Evolutionary conservation across 1,284 basidiomycete species (phyloP).

Genomic region (Fomitiporia mediterranea): DNA sequence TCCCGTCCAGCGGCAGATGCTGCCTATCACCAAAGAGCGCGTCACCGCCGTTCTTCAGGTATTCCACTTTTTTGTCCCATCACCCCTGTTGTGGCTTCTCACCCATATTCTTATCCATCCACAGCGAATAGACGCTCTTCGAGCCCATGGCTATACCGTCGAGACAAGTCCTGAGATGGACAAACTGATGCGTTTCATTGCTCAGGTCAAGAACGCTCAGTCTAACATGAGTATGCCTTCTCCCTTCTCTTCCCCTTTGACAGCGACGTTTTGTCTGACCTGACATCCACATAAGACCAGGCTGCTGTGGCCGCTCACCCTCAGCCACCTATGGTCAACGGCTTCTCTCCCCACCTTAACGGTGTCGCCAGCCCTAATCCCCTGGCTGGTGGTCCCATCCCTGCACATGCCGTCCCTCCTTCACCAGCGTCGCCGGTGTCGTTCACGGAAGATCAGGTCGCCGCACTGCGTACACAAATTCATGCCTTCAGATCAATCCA

Average conservation of each 20-base stretch:
- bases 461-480: constrained; percentile 83
- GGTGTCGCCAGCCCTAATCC: constrained; percentile 25
- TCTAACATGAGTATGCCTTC: constrained; percentile 16
- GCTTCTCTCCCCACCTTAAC: constrained; percentile 22
- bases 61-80: neutral
- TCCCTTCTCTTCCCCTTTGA: neutral
- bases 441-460: constrained; percentile 82
- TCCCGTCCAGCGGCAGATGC: constrained; percentile 4
- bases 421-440: constrained; percentile 60
- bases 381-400: constrained; percentile 29
- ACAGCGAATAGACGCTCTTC: constrained; percentile 33
- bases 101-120: too few relatives aligned
- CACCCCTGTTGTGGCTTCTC: neutral
- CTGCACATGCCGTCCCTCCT: constrained; percentile 30
- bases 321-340: constrained; percentile 22
- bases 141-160: constrained; percentile 30
- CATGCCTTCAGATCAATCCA: constrained; percentile 84
- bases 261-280: neutral
- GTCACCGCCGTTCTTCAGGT: constrained; percentile 9
- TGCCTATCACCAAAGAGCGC: constrained; percentile 13
- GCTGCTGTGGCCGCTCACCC: constrained; percentile 10
- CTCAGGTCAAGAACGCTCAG: constrained; percentile 25
- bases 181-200: constrained; percentile 30
- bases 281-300: constrained; percentile 1
- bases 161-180: constrained; percentile 35